Evolutionary conservation across 257 asterid genomes (phyloP).

Genomic region (Solanum ahanhuiri): DNA sequence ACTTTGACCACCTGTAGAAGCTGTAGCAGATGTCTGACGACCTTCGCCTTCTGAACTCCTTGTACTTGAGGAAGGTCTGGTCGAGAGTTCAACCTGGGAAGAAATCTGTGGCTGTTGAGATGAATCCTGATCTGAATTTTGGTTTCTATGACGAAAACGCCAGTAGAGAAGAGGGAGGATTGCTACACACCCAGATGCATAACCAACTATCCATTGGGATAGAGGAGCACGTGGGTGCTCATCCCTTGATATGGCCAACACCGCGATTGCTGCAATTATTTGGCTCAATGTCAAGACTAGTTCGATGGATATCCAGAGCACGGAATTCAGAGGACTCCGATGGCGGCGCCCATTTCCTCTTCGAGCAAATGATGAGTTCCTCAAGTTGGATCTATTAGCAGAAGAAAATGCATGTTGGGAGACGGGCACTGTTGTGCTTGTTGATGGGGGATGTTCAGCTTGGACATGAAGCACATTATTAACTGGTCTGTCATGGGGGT

Average conservation of each 20-base stretch:
- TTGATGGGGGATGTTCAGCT: slow-evolving; percentile 49
- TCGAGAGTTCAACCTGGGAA: slow-evolving; percentile 33
- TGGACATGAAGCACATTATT: slow-evolving; percentile 37
- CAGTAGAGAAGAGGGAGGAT: slow-evolving; percentile 83
- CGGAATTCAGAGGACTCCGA: slow-evolving; percentile 82
- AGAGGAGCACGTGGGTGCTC: slow-evolving; percentile 86
- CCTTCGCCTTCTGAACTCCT: slow-evolving; percentile 46
- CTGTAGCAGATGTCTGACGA: slow-evolving; percentile 26
- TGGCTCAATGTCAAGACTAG: slow-evolving; percentile 70
- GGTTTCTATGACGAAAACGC: slow-evolving; percentile 72
- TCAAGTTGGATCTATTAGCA: slow-evolving; percentile 43
- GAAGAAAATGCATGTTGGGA: slow-evolving; percentile 43
- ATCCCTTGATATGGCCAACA: slow-evolving; percentile 56
- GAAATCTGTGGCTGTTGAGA: slow-evolving; percentile 44
- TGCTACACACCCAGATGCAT: slow-evolving; percentile 86
- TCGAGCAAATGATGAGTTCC: slow-evolving; percentile 48
- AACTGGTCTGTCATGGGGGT: slow-evolving; percentile 38
- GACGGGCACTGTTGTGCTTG: slow-evolving; percentile 41
- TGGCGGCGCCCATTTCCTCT: slow-evolving; percentile 59
- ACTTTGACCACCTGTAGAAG: slow-evolving; percentile 40
- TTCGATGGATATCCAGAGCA: slow-evolving; percentile 74
- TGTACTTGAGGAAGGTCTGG: slow-evolving; percentile 34
- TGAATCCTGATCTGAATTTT: slow-evolving; percentile 53
- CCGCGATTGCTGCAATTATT: slow-evolving; percentile 69
- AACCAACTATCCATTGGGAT: slow-evolving; percentile 67